Evolutionary conservation across 192 early-diverging fungal genomes (phyloP).

Genomic region (Backusella tarrabulga): DNA sequence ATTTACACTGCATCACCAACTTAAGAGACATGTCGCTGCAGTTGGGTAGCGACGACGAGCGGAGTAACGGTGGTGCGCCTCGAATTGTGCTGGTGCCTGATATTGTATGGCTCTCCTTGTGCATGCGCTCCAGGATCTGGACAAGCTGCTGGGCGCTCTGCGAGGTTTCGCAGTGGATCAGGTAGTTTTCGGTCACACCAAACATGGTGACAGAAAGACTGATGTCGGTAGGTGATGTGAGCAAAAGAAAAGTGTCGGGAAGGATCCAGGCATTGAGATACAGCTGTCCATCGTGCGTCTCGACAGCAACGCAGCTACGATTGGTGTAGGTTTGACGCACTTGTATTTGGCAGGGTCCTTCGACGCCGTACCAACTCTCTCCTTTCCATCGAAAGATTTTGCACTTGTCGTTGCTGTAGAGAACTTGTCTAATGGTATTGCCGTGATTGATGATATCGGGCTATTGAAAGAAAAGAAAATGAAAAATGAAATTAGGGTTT

Average conservation of each 20-base stretch:
- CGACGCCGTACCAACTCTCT: slow-evolving; percentile 48
- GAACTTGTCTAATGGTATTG: slow-evolving; percentile 24
- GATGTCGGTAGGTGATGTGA: slow-evolving; percentile 42
- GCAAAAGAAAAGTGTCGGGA: slow-evolving; percentile 39
- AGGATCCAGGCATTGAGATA: slow-evolving; percentile 59
- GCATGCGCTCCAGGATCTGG: slow-evolving; percentile 28
- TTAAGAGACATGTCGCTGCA: slow-evolving; percentile 17
- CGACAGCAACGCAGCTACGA: slow-evolving; percentile 46
- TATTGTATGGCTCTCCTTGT: slow-evolving; percentile 12
- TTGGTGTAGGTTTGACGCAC: slow-evolving; percentile 45
- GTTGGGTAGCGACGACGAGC: neutral
- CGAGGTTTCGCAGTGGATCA: slow-evolving; percentile 37
- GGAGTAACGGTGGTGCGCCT: slow-evolving; percentile 1
- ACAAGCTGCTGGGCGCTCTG: slow-evolving; percentile 39
- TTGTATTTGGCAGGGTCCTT: slow-evolving; percentile 47
- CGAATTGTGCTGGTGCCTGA: slow-evolving; percentile 28
- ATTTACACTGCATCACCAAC: slow-evolving; percentile 43
- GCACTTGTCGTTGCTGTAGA: slow-evolving; percentile 38
- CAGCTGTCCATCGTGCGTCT: slow-evolving; percentile 38
- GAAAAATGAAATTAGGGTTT: neutral
- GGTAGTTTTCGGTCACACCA: slow-evolving; percentile 45
- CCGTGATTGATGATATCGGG: slow-evolving; percentile 26
- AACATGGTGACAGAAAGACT: slow-evolving; percentile 41
- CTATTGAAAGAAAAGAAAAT: slow-evolving; percentile 1
- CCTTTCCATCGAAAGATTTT: slow-evolving; percentile 55